Conservation (phyloP, 129 eudicot genomes). For the Sambucus nigra region DNA sequence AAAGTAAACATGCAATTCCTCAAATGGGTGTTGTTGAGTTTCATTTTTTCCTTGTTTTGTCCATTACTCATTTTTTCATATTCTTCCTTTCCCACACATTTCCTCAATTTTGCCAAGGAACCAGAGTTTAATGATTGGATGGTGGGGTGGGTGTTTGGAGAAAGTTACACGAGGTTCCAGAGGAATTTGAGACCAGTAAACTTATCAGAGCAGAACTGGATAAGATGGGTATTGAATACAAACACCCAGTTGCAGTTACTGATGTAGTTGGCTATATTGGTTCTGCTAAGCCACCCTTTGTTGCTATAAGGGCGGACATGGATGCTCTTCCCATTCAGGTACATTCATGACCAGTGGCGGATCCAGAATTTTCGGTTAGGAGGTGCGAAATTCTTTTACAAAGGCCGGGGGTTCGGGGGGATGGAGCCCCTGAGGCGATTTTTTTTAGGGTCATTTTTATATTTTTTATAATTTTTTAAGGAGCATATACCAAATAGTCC, state of each 20-base stretch:
- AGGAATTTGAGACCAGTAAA: slow-evolving; percentile 74
- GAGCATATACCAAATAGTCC: too few species aligned
- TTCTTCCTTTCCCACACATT: slow-evolving; percentile 28
- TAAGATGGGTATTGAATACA: slow-evolving; percentile 49
- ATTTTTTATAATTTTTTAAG: too few species aligned
- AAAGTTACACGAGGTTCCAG: slow-evolving; percentile 55
- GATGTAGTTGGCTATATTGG: slow-evolving; percentile 73
- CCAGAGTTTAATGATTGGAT: slow-evolving; percentile 47
- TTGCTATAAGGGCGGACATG: slow-evolving; percentile 80
- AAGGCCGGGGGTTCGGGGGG: too few species aligned
- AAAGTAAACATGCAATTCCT: slow-evolving; percentile 16
- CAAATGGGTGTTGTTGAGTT: slow-evolving; percentile 11
- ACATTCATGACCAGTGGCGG: too few species aligned
- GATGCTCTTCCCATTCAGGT: slow-evolving; percentile 83
- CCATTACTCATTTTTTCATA: slow-evolving; percentile 11
- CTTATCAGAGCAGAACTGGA: slow-evolving; percentile 57
- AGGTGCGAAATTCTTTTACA: too few species aligned
- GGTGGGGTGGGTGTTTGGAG: slow-evolving; percentile 68
- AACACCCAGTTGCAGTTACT: slow-evolving; percentile 64
- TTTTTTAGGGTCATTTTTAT: too few species aligned
- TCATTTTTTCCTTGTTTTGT: slow-evolving; percentile 13
- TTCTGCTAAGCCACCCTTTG: slow-evolving; percentile 62
- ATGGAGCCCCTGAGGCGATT: too few species aligned
- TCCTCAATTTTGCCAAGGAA: slow-evolving; percentile 36
- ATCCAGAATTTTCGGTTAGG: background rate